A percentile compares a stretch with the other conserved stretches of the same genome.
Evolutionary conservation across 768 basidiomycete species (phyloP).

Genomic region (Pisolithus orientalis): DNA sequence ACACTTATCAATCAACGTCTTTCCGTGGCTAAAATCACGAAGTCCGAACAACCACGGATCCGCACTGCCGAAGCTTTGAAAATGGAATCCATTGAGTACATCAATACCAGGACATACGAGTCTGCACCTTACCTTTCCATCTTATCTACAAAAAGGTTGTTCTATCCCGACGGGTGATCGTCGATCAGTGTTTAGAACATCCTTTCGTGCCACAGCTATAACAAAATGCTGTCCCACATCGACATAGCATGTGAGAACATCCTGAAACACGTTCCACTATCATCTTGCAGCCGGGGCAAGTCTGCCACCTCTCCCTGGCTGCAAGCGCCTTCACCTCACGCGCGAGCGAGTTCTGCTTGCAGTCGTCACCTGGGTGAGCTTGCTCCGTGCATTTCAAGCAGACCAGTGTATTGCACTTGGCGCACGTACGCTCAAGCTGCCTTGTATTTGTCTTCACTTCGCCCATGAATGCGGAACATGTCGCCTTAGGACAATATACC

Average conservation of each 20-base stretch:
- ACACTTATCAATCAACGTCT: too few species aligned
- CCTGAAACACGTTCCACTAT: conserved; percentile 50
- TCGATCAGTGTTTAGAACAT: too few species aligned
- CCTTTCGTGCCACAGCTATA: conserved; percentile 12
- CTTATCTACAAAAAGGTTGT: too few species aligned
- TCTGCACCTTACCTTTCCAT: too few species aligned
- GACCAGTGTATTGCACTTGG: conserved; percentile 32
- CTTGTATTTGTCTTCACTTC: conserved; percentile 20
- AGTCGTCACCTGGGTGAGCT: conserved; percentile 35
- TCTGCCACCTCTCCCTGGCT: conserved; percentile 45
- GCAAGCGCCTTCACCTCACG: conserved; percentile 44
- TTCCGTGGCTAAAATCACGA: too few species aligned
- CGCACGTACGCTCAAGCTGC: conserved; percentile 28
- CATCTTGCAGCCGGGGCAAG: conserved; percentile 50
- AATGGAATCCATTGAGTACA: too few species aligned
- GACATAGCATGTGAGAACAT: conserved; percentile 56
- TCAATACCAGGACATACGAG: too few species aligned
- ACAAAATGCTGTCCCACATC: conserved; percentile 30
- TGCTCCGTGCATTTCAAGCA: conserved; percentile 45
- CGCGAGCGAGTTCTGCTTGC: conserved; percentile 36
- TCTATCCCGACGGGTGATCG: too few species aligned
- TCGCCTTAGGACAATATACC: conserved; percentile 41
- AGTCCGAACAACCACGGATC: too few species aligned
- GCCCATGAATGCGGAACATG: conserved; percentile 51
- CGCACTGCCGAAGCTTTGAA: too few species aligned